These are phyloP conservation scores for Phytophthora quininea DNA, from an alignment of 352 stramenopile genomes.

Conservation along the genomic window DNA sequence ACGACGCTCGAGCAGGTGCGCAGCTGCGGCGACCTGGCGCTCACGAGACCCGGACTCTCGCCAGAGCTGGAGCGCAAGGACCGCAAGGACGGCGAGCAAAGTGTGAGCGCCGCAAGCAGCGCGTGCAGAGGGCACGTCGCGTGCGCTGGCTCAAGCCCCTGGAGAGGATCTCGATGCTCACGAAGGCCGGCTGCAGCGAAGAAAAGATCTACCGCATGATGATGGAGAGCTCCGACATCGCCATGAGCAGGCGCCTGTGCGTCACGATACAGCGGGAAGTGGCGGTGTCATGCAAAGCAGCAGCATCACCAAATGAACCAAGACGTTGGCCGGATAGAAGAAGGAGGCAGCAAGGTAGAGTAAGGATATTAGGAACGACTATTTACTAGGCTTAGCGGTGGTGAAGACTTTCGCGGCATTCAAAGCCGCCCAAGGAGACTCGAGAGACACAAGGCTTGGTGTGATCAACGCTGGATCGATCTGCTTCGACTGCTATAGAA, in stretches of 20 bases:
- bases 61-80: constrained; percentile 16
- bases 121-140: constrained; percentile 29
- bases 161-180: constrained; percentile 49
- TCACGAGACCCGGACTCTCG: constrained; percentile 11
- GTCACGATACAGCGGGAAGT: constrained; percentile 29
- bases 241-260: constrained; percentile 56
- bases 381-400: constrained; percentile 20
- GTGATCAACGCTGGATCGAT: too few relatives aligned
- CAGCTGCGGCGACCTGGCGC: constrained; percentile 24
- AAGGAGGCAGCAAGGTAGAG: constrained; percentile 13
- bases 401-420: background rate
- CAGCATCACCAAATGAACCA: background rate
- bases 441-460: too few relatives aligned
- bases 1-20: constrained; percentile 48
- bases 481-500: too few relatives aligned
- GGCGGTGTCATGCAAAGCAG: constrained; percentile 3
- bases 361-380: constrained; percentile 26
- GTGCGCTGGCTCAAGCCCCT: constrained; percentile 43
- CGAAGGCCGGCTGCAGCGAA: constrained; percentile 53
- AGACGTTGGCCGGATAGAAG: constrained; percentile 10
- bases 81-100: background rate
- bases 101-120: constrained; percentile 19
- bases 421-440: too few relatives aligned
- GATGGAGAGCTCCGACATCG: constrained; percentile 58
- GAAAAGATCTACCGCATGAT: constrained; percentile 60